Evolutionary conservation across 441 rosid species (phyloP), one percentile per base, ranked within the genome.

Genomic region (Erodium trifolium): DNA sequence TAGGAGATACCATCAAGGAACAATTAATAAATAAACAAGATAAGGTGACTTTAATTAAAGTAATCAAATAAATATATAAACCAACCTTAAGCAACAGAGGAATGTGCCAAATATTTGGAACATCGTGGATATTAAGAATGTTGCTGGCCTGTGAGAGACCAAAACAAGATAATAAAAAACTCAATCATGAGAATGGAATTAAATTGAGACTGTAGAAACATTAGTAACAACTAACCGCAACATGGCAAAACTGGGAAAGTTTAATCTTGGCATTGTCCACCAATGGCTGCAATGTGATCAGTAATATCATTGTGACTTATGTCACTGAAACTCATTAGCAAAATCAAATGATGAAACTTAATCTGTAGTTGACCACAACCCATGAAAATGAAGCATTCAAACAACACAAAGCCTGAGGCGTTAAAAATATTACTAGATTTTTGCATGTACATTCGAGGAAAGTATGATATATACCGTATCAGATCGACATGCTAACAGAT

Each of bases 81-180:
- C 86, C 76, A 78, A 88, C 93, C 73, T 82, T 79, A 49, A 88
- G 90, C 66, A 88, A 73, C 34, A 84, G 86, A 71, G 93, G 93
- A 84, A 88, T 60, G 71, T 88, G 93, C 93, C 93, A 86, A 76
- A 88, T 84, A 83, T 84, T 88, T 68, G 93, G 93, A 79, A 88
- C 93, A 63, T 88, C 93, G 76, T 83, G 90, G 49, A 88, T 78
- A 78, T 82, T 88, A 62, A 88, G 88, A 74, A 88, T 84, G 77
- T 88, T 86, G 68, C 82, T 84, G 72, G 79, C 73, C 93, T 88
- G 85, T 13, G 65, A 76, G 70, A 70, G 27, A 72, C 17, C 63
- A 69, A 23, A 69, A 35, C 76, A 64, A 72, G 59, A 74, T 63
- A 63, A 70, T 68, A 43, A 72, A 68, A 77, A 75, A 49, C 29